Base-by-base conservation (phyloP, 2,329 filamentous ascomycete genomes). In the Eurotiales sp. region DNA sequence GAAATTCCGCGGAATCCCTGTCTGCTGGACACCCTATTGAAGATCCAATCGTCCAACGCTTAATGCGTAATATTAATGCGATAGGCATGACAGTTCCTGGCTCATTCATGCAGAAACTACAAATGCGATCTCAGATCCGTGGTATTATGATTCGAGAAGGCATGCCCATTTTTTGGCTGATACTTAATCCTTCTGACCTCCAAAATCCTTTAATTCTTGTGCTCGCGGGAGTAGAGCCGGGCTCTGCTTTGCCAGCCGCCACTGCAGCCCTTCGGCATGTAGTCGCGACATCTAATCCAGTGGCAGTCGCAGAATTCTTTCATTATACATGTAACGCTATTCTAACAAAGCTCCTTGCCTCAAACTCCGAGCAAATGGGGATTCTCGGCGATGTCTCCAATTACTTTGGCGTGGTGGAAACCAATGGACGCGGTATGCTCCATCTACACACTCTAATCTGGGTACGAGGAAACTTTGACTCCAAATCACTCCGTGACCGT, bases 351-450 rank as follows among this genome's bases (percentile, higher is more conserved):
- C 52, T 56, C 12, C 45, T 56, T 8, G 39, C 19, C 10, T 43
- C 34, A n/a, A 46, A 42, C 8, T 3, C 17, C 23, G 32, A 3
- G 11, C 15, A 52, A 7, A 25, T 50, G 11, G 45, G 54, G 2
- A 52, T 56, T 12, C 40, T 51, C 46, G 46, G 53, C 5, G 40
- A 55, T 32, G 27, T 55, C 19, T 52, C 48, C 5, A 50, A 50
- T 46, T 27, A 55, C 41, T 55, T 29, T 39, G 50, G 45, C 3
- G 44, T 55, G 3, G 40, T 52, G 3, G 53, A 55, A n/a, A 52
- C 39, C 32, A 55, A 55, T 34, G 50, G 50, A 6, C 30, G 53
- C 37, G 53, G 42, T 15, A 55, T 55, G 53, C 27, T 55, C 8
- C 46, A 55, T 43, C 10, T 55, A 4, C 53, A 55, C 23, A 17